These are phyloP conservation scores for Mucor piriformis DNA, from an alignment of 371 early-diverging fungal genomes.

Conservation along the genomic window DNA sequence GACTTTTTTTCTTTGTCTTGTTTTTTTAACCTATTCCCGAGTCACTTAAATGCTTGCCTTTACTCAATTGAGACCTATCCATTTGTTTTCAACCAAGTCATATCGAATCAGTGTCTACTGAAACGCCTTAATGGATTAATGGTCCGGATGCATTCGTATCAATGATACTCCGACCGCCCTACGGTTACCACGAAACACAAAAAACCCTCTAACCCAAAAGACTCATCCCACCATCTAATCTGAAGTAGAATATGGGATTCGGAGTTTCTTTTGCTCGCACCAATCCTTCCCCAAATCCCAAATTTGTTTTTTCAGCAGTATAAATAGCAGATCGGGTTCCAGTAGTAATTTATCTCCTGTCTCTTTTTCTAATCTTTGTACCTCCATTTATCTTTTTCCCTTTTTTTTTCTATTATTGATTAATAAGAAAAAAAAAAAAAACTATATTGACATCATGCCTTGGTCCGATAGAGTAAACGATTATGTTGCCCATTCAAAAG, in stretches of 20 bases:
- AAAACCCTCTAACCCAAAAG: too few species aligned
- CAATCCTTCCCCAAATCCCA: neutral
- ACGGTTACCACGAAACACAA: too few species aligned
- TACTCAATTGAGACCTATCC: neutral
- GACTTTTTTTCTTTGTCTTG: neutral
- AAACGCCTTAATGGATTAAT: too few species aligned
- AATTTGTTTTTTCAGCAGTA: neutral
- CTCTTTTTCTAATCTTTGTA: neutral
- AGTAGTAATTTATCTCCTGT: neutral
- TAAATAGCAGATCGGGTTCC: neutral
- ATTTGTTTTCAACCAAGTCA: too few species aligned
- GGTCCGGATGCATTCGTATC: constrained; percentile 13
- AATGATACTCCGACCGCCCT: neutral
- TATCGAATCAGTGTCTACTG: too few species aligned
- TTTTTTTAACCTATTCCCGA: too few species aligned
- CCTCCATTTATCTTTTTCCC: neutral
- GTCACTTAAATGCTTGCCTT: neutral
- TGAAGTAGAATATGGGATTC: neutral
- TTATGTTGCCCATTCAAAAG: constrained; percentile 51
- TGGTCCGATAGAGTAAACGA: constrained; percentile 52
- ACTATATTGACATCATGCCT: constrained; percentile 14
- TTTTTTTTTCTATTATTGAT: constrained; percentile 1
- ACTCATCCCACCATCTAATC: constrained; percentile 8
- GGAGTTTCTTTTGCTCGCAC: constrained; percentile 1
- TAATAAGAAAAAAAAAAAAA: too few species aligned